phyloP scores from a whole-genome alignment of 2,329 filamentous ascomycete species.

The Monilinia vaccinii-corymbosi region DNA sequence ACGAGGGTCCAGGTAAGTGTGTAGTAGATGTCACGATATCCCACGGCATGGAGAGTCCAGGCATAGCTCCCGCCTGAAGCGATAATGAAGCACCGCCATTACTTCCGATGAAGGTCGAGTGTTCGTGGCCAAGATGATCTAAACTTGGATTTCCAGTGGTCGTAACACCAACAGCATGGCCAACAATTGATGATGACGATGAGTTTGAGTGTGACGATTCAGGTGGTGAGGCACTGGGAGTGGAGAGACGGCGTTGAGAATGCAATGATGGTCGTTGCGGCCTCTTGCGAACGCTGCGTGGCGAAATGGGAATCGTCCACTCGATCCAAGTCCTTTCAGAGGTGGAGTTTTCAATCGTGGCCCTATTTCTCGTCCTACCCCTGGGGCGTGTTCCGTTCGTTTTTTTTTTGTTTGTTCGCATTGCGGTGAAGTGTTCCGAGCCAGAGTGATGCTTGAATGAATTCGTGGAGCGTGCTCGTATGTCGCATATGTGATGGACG shows the following conservation, averaged over 20 bases:
- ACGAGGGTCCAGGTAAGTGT: constrained; percentile 11
- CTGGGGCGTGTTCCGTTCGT: neutral
- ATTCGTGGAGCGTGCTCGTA: constrained; percentile 2
- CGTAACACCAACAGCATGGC: neutral
- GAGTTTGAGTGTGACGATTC: neutral
- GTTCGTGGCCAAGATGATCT: neutral
- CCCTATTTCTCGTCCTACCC: neutral
- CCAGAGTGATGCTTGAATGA: constrained; percentile 3
- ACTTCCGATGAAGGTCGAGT: neutral
- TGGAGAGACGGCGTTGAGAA: constrained; percentile 4
- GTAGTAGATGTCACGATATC: constrained; percentile 8
- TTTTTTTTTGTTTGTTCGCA: constrained; percentile 2
- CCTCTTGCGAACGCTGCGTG: constrained; percentile 7
- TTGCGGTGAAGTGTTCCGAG: constrained; percentile 4
- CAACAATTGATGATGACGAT: constrained; percentile 1
- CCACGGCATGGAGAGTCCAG: constrained; percentile 18
- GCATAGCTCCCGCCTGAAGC: constrained; percentile 6
- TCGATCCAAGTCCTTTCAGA: constrained; percentile 5
- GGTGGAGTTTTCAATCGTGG: constrained; percentile 7
- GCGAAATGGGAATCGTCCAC: constrained; percentile 5
- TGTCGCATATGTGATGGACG: neutral
- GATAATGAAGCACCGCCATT: constrained; percentile 2
- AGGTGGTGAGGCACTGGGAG: constrained; percentile 7
- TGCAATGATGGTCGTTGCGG: neutral
- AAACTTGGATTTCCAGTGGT: neutral